Evolutionary conservation across 2,329 filamentous ascomycete species (phyloP), one percentile per base, ranked within the genome.

Genomic region (Sporothrix variecibatus): DNA sequence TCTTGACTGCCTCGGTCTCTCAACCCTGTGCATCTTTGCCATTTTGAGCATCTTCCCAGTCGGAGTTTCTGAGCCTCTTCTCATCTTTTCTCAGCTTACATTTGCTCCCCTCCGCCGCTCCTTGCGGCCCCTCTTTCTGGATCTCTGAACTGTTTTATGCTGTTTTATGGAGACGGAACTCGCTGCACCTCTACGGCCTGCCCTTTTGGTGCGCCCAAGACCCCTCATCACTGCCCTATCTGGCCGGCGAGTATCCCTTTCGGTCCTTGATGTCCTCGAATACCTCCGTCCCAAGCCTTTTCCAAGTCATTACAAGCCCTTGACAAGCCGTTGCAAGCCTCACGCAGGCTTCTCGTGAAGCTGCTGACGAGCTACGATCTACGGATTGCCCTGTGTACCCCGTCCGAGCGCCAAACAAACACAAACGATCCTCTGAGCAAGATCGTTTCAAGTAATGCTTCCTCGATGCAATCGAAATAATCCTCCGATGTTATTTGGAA

Each of bases 51-150:
- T 46, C 62, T 67, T 67, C 62, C 60, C 38, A 46, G 62, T 46
- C 62, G 23, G 26, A 12, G 5, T 12, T 38, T 34, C 15, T 26
- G 51, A 56, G 26, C 9, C 51, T 11, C 23, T 28, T 7, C 56
- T 60, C 56, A 60, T 28, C 56, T 28, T 67, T 17, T 67, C 62
- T 67, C 62, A 67, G 62, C 62, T 67, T 43, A 38, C 60, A 43
- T n/a, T 43, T 65, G 60, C n/a, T 43, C 60, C 34, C 60, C 34
- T 38, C 38, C 38, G 15, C 20, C 17, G 20, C 60, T 65, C 60
- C 38, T 43, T 67, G 38, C 62, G 38, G 62, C 62, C 62, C 34
- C 60, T 65, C 60, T 65, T 34, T 40, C 62, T 65, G 9, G n/a
- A 26, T 43, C 38, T 23, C 58, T 38, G 11, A 28, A 34, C 34